Conservation (phyloP, 2,329 filamentous ascomycete species). For the Alternaria consortialis region DNA sequence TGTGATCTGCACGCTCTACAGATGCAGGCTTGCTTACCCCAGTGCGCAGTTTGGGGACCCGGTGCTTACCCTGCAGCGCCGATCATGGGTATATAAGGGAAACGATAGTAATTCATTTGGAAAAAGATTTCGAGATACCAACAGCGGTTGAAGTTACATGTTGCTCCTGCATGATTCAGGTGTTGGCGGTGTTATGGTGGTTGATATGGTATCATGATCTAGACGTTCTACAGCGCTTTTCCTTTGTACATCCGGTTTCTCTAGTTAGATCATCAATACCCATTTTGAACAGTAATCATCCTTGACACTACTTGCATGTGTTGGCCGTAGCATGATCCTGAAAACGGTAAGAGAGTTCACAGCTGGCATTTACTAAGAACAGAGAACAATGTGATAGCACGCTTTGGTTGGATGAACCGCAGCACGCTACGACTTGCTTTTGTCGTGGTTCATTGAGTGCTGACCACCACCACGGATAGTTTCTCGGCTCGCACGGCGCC, state of each 20-base stretch:
- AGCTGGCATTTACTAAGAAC: neutral
- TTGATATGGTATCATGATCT: neutral
- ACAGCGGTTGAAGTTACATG: neutral
- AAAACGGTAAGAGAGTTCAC: neutral
- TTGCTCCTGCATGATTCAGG: slow-evolving; percentile 12
- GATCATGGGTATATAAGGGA: neutral
- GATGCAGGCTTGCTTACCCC: slow-evolving; percentile 9
- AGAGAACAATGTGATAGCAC: neutral
- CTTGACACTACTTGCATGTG: neutral
- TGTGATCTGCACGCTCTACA: slow-evolving; percentile 12
- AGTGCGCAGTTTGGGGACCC: slow-evolving; percentile 20
- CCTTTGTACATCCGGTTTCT: neutral
- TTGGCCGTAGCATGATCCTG: neutral
- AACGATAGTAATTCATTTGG: slow-evolving; percentile 7
- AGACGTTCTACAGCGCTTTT: neutral
- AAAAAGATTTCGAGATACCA: neutral
- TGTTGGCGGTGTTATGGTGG: slow-evolving; percentile 6
- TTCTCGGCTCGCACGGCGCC: neutral
- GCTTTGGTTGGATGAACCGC: neutral
- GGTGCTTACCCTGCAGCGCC: slow-evolving; percentile 10
- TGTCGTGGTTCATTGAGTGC: neutral
- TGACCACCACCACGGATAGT: neutral
- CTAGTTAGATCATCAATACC: neutral
- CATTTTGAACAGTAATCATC: neutral
- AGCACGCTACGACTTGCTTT: neutral